These are phyloP conservation scores for Plantago major DNA, from an alignment of 257 asterid species.

Conservation along the genomic window DNA sequence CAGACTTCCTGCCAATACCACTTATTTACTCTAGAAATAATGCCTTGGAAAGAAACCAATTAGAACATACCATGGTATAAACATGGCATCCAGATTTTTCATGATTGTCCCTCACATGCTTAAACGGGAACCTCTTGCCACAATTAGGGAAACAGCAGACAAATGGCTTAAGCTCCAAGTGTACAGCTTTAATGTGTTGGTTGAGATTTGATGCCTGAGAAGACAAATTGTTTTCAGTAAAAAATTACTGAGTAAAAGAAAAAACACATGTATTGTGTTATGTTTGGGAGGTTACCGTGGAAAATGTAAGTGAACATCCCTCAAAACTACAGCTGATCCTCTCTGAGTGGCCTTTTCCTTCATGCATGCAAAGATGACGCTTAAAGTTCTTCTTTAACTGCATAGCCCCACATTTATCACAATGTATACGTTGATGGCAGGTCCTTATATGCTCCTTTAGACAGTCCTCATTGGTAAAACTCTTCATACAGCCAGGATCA, in stretches of 20 bases:
- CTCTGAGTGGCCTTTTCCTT: conserved; percentile 28
- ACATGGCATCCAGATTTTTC: conserved; percentile 71
- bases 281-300: conserved; percentile 44
- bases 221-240: not conserved
- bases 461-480: conserved; percentile 61
- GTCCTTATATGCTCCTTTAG: conserved; percentile 66
- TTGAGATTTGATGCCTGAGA: conserved; percentile 67
- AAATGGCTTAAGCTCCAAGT: conserved; percentile 55
- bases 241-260: not conserved
- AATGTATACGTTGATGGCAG: conserved; percentile 59
- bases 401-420: conserved; percentile 70
- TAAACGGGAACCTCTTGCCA: conserved; percentile 63
- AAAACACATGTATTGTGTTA: not conserved
- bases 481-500: conserved; percentile 83
- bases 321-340: conserved; percentile 51
- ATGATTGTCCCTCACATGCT: conserved; percentile 86
- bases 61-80: conserved; percentile 48
- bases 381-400: conserved; percentile 84
- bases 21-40: not conserved
- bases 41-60: not conserved
- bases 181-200: conserved; percentile 75
- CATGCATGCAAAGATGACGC: conserved; percentile 73
- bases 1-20: not conserved
- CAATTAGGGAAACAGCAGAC: conserved; percentile 58
- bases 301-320: conserved; percentile 55